phyloP scores from a whole-genome alignment of 805 yeast species.

The Myxozyma neglecta region DNA sequence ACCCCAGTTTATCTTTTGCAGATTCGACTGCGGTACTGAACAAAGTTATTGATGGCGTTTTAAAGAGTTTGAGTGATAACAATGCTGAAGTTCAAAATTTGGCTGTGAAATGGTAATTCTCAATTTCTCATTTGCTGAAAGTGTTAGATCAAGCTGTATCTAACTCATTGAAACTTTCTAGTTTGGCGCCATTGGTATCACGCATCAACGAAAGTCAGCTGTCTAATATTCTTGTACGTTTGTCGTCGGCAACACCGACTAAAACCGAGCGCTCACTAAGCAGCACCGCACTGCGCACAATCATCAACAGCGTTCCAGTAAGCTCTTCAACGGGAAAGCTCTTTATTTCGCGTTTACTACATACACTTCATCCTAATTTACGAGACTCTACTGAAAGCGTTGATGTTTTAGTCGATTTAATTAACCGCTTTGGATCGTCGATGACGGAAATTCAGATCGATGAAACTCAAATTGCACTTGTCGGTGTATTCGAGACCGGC shows the following conservation, averaged over 20 bases:
- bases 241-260: slow-evolving; percentile 37
- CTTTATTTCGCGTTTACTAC: slow-evolving; percentile 36
- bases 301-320: slow-evolving; percentile 35
- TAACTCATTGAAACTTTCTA: neutral
- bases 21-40: slow-evolving; percentile 12
- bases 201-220: slow-evolving; percentile 33
- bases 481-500: slow-evolving; percentile 45
- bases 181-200: slow-evolving; percentile 32
- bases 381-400: slow-evolving; percentile 51
- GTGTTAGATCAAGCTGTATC: neutral
- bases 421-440: slow-evolving; percentile 50
- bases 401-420: slow-evolving; percentile 60
- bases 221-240: slow-evolving; percentile 37
- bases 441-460: slow-evolving; percentile 44
- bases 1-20: slow-evolving; percentile 36
- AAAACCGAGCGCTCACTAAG: slow-evolving; percentile 45
- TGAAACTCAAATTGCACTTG: slow-evolving; percentile 38
- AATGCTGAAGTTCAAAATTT: slow-evolving; percentile 74
- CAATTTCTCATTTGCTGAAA: neutral
- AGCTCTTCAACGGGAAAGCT: slow-evolving; percentile 33
- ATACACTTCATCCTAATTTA: slow-evolving; percentile 25
- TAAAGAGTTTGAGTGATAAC: slow-evolving; percentile 55
- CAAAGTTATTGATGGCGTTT: slow-evolving; percentile 45
- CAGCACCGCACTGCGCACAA: slow-evolving; percentile 41
- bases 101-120: slow-evolving; percentile 59